Percentiles rank a stretch among this genome's conserved stretches.
These are phyloP conservation scores for Russula brevipes DNA, from an alignment of 768 basidiomycete genomes.

Conservation along the genomic window DNA sequence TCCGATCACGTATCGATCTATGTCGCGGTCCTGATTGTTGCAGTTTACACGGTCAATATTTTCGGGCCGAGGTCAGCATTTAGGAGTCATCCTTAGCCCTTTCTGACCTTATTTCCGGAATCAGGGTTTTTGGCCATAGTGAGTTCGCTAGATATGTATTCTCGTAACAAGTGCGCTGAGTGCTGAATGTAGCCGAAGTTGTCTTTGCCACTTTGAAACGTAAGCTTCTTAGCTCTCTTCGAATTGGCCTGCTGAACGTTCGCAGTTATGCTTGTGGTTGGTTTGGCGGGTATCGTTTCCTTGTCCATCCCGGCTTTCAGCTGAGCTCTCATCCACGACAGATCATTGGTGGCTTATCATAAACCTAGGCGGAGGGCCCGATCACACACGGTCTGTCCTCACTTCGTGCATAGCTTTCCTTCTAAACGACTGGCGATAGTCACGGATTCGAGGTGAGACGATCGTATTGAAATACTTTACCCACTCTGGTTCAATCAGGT, in stretches of 20 bases:
- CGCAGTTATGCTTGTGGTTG: constrained; percentile 24
- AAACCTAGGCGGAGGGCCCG: constrained; percentile 24
- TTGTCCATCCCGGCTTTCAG: neutral
- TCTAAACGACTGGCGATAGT: constrained; percentile 6
- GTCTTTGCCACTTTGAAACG: constrained; percentile 25
- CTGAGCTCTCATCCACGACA: neutral
- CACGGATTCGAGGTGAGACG: constrained; percentile 21
- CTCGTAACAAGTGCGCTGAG: neutral
- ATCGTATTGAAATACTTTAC: neutral
- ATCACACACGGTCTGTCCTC: constrained; percentile 20
- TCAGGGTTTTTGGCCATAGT: constrained; percentile 23
- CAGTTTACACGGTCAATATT: constrained; percentile 17
- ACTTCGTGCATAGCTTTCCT: neutral
- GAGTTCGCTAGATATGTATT: neutral
- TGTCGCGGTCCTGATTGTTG: constrained; percentile 17
- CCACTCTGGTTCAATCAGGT: neutral
- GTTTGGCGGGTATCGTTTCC: constrained; percentile 12
- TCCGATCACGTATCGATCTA: constrained; percentile 17
- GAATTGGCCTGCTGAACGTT: neutral
- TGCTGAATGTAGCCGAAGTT: constrained; percentile 12
- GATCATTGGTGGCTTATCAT: constrained; percentile 24
- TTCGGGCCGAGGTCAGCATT: constrained; percentile 14
- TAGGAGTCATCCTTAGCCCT: neutral
- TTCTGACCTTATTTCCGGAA: neutral
- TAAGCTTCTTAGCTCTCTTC: neutral